Evolutionary conservation across 73 alveolate species (phyloP), one percentile per base, ranked within the genome.

Genomic region (Blepharisma japonicum): DNA sequence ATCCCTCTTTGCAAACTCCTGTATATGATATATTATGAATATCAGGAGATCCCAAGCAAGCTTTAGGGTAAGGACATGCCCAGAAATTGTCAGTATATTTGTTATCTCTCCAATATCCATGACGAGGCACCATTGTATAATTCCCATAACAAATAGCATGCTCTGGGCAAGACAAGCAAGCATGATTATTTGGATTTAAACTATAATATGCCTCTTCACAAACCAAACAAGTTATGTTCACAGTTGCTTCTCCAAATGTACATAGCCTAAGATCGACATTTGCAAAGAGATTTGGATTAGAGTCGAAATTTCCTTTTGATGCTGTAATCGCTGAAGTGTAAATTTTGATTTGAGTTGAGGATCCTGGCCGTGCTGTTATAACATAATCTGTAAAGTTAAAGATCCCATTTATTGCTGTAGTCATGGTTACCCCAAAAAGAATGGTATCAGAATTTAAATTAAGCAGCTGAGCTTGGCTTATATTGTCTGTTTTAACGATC

Each of bases 61-160:
- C 90, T n/a, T 67, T 45, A 11, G 86, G 71, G 53, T 51, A 25
- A 55, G 82, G 81, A 47, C 93, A 86, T 42, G 56, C 67, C 18
- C 83, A 45, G 56, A 86, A 82, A 5, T 74, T 83, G 21, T 85
- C 89, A 8, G 90, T 32, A 7, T 77, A 21, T 55, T 74, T 74
- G 5, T 82, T 54, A n/a, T 74, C 51, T 67, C 93, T 71, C 90
- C 93, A 86, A 77, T 83, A 86, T 0, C 89, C 91, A 6, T 71
- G 71, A n/a, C 46, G 4, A 11, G 89, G 82, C 6, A 14, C 46
- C 9, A 87, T 32, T n/a, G 42, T 14, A 47, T 11, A 45, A n/a
- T 90, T 85, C 9, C 90, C 90, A 38, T 9, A 7, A 55, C 90
- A 83, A 6, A 9, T 32, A 55, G 86, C 89, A 20, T 81, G 81